Base-by-base conservation (phyloP, 352 stramenopile species). In the Phytopythium ostracodes region DNA sequence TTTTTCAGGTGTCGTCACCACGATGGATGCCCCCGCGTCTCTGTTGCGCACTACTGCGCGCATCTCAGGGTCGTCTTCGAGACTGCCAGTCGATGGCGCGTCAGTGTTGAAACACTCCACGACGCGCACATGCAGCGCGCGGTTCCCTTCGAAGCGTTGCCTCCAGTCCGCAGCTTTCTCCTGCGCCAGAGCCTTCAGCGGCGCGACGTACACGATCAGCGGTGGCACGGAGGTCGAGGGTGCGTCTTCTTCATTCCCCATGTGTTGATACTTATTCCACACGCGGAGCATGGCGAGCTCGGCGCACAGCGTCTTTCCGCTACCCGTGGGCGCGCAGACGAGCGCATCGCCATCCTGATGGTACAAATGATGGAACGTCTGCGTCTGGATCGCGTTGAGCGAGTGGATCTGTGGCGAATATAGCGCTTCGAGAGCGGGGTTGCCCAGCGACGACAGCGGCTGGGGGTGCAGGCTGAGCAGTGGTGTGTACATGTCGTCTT, bases 1-100 rank as follows among this genome's bases (percentile, higher is more conserved):
- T 66, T 98, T 98, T 62, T 99, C 97, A 2, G 97, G 96, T 8
- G 98, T 99, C 43, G 97, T 98, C 27, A 99, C 90, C 18, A 99
- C 85, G 36, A 99, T 94, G 63, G 98, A 92, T 1, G 96, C 89
- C 5, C 0, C 1, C 5, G 17, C 9, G 5, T 49, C 38, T n/a
- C 88, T 87, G 42, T 91, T 89, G 20, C 99, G 68, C 15, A 97
- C 70, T n/a, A 59, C 20, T 12, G 14, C 52, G 22, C 52, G 33
- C 35, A 59, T 12, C 2, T 44, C 22, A 3, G n/a, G 22, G 25
- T 59, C 52, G 38, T 59, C 52, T 17, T 59, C 35, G 12, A 59
- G 52, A 12, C 33, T 59, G 11, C 52, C 35, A 29, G 35, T 47
- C 4, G 24, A 24, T 5, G 52, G 52, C 12, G 52, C 9, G n/a